Evolutionary conservation across 352 stramenopile genomes (phyloP), one percentile per base, ranked within the genome.

Genomic region (Nothophytophthora sp.): DNA sequence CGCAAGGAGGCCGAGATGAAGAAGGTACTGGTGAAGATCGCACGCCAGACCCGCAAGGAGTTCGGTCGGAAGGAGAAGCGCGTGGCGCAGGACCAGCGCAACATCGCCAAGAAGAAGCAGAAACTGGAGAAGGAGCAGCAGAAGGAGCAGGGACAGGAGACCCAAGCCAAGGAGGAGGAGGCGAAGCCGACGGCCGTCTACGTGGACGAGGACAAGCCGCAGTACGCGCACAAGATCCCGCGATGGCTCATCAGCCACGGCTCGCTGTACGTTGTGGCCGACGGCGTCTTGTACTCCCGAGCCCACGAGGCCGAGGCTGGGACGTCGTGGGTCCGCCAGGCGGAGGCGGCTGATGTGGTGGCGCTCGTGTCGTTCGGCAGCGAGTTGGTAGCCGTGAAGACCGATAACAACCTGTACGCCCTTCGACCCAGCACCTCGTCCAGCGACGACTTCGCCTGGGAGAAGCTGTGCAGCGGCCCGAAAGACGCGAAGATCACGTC

Each of bases 1-100:
- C 79, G 76, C 46, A 96, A 96, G 50, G 85, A 96, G 39, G 56
- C 78, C 42, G 83, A 92, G 63, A 95, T 96, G 88, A 93, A 92
- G 71, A 92, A 93, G 43, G 86, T 96, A 43, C 63, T 96, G 36
- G 72, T 93, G 1, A 91, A 89, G 63, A 92, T 95, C 35, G 79
- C 90, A 25, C 81, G 88, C 15, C 81, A 87, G 44, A 90, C 84
- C 16, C 70, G 81, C 24, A 92, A 93, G 41, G 86, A 95, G 57
- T 95, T 83, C 39, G 74, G 74, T 53, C 89, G 92, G 63, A 96
- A 95, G 66, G 80, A 92, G 56, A 96, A 92, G 60, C 77, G 78
- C 33, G 70, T 90, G 40, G 67, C 49, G 10, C 62, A 67, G 8
- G 70, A 83, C 50, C 67, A 76, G 50, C 74, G 70, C 43, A 91